phyloP scores from a whole-genome alignment of 495 filamentous ascomycete species.

The Penicillium simplicissimum region DNA sequence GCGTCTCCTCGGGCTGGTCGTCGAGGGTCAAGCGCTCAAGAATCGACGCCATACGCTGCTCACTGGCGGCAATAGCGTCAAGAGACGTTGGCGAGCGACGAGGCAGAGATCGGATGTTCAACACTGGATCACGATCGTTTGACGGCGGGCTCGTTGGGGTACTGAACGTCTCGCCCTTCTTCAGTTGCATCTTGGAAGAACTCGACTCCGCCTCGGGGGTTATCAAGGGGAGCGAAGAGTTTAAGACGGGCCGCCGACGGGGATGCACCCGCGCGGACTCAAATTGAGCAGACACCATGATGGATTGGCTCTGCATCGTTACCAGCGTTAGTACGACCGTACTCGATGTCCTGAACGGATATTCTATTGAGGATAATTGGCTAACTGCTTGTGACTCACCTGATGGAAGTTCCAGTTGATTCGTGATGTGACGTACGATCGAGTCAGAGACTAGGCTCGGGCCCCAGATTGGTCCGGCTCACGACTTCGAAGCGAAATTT shows the following conservation, averaged over 20 bases:
- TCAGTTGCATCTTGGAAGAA: conserved; percentile 36
- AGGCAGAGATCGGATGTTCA: conserved; percentile 49
- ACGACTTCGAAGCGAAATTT: neutral
- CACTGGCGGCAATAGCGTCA: conserved; percentile 48
- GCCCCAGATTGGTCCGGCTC: neutral
- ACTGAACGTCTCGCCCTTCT: conserved; percentile 56
- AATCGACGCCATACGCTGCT: conserved; percentile 51
- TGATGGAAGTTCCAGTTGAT: conserved; percentile 16
- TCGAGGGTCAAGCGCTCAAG: conserved; percentile 44
- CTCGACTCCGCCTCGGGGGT: conserved; percentile 23
- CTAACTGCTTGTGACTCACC: conserved; percentile 26
- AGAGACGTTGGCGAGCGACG: conserved; percentile 53
- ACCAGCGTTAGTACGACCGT: conserved; percentile 15
- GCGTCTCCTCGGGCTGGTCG: conserved; percentile 27
- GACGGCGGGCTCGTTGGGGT: conserved; percentile 44
- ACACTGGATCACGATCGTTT: conserved; percentile 42
- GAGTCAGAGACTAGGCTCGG: conserved; percentile 21
- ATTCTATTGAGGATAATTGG: conserved; percentile 20
- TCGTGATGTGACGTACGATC: conserved; percentile 24
- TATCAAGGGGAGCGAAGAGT: conserved; percentile 31
- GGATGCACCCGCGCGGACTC: conserved; percentile 33
- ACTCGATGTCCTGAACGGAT: conserved; percentile 9
- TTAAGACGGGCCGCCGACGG: conserved; percentile 39
- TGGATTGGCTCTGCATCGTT: conserved; percentile 15
- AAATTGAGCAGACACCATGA: conserved; percentile 29